Percentiles rank a stretch among this genome's conserved stretches.
These are phyloP conservation scores for Andrographis paniculata DNA, from an alignment of 305 asterid genomes.

Conservation along the genomic window DNA sequence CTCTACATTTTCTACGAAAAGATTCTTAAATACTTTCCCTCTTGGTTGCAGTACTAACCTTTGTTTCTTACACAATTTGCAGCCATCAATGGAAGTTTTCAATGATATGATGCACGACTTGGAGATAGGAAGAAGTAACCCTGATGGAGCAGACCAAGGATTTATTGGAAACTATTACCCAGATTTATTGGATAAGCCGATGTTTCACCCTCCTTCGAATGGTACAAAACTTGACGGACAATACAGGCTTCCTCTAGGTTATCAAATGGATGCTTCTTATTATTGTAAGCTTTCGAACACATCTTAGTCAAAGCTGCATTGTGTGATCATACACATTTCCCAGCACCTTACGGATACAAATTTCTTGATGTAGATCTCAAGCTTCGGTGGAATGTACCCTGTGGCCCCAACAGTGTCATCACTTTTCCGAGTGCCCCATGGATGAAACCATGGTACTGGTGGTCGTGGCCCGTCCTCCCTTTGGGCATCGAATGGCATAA, in stretches of 20 bases:
- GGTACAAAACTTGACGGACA: constrained; percentile 63
- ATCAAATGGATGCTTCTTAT: constrained; percentile 98
- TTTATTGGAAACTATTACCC: constrained; percentile 80
- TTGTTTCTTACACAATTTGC: constrained; percentile 20
- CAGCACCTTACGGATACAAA: constrained; percentile 1
- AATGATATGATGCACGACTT: constrained; percentile 76
- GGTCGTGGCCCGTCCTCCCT: constrained; percentile 98
- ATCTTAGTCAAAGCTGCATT: not conserved
- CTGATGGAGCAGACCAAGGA: constrained; percentile 98
- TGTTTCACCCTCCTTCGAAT: constrained; percentile 60
- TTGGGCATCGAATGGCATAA: constrained; percentile 82
- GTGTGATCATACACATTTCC: not conserved
- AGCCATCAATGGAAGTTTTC: constrained; percentile 73
- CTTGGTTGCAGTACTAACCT: constrained; percentile 3
- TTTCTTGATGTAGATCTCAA: constrained; percentile 43
- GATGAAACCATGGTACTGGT: constrained; percentile 98
- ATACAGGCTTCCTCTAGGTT: constrained; percentile 87
- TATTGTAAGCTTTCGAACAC: constrained; percentile 46
- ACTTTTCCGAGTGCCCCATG: constrained; percentile 91
- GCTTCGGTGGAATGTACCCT: constrained; percentile 89
- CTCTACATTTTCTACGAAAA: not conserved
- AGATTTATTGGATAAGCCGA: constrained; percentile 55
- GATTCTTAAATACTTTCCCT: not conserved
- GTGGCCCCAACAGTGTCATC: constrained; percentile 86
- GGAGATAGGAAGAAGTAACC: constrained; percentile 49